A percentile compares a stretch with the other conserved stretches of the same genome.
Evolutionary conservation across 306 rosid species (phyloP).

Genomic region (Carpinus fangiana): DNA sequence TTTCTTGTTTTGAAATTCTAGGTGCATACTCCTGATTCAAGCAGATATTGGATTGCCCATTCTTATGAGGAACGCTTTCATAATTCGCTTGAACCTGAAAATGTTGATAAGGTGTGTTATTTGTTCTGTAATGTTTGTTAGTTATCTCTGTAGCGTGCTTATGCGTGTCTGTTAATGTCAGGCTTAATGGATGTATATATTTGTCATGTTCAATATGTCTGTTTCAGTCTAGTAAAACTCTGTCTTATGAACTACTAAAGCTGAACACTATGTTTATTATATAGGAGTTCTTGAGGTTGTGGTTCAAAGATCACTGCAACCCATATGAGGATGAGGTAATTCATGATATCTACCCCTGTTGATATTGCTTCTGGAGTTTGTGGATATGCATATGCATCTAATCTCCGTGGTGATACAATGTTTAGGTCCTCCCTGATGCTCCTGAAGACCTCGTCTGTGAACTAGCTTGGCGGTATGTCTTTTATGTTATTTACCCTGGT

Average conservation of each 20-base stretch:
- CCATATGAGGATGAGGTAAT: conserved; percentile 90
- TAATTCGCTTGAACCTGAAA: conserved; percentile 88
- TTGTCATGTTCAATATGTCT: background rate
- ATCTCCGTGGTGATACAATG: conserved; percentile 28
- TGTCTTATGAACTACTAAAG: conserved; percentile 19
- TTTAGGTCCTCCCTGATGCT: conserved; percentile 94
- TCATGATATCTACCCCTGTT: conserved; percentile 14
- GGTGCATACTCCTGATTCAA: conserved; percentile 99
- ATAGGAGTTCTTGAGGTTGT: conserved; percentile 94
- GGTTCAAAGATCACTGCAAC: conserved; percentile 94
- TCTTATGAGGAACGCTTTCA: conserved; percentile 71
- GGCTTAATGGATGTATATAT: background rate
- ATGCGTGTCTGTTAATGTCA: background rate
- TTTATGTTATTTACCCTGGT: conserved; percentile 1
- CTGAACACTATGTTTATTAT: conserved; percentile 18
- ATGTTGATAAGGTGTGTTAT: conserved; percentile 81
- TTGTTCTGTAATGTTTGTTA: conserved; percentile 7
- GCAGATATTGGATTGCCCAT: conserved; percentile 94
- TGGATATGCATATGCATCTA: conserved; percentile 20
- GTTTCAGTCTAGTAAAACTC: conserved; percentile 4
- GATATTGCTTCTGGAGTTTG: conserved; percentile 11
- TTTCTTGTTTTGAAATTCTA: conserved; percentile 30
- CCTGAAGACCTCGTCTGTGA: conserved; percentile 92
- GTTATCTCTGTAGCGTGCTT: conserved; percentile 5
- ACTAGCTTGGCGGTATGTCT: conserved; percentile 89